Percentiles rank a stretch among this genome's conserved stretches.
Evolutionary conservation across 2,329 filamentous ascomycete species (phyloP).

Genomic region (Stagonosporopsis vannaccii): DNA sequence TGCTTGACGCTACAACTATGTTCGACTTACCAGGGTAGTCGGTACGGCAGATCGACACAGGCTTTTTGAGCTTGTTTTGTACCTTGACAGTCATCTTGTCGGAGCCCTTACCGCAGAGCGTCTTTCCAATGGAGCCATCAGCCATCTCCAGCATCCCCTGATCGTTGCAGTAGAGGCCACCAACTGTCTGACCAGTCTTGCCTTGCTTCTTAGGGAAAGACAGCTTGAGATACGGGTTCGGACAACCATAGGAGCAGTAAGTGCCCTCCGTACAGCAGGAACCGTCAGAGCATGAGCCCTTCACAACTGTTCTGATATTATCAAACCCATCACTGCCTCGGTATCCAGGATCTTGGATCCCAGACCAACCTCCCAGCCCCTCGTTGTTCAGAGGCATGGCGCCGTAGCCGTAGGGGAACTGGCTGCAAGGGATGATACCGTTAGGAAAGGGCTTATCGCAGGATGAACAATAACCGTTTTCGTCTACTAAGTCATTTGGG

Average conservation of each 20-base stretch:
- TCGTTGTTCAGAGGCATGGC: slow-evolving; percentile 75
- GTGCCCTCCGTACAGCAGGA: slow-evolving; percentile 65
- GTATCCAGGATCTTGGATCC: slow-evolving; percentile 68
- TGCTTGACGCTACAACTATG: too few species aligned
- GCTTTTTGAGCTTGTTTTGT: slow-evolving; percentile 72
- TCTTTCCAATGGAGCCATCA: slow-evolving; percentile 60
- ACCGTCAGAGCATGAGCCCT: slow-evolving; percentile 63
- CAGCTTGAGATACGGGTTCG: slow-evolving; percentile 87
- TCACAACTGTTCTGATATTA: slow-evolving; percentile 70
- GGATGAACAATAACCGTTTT: slow-evolving; percentile 53
- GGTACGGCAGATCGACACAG: slow-evolving; percentile 85
- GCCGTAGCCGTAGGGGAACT: slow-evolving; percentile 83
- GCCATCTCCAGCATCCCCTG: slow-evolving; percentile 80
- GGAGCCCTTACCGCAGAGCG: slow-evolving; percentile 77
- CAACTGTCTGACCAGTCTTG: slow-evolving; percentile 80
- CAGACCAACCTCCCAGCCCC: slow-evolving; percentile 76
- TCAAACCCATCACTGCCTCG: slow-evolving; percentile 52
- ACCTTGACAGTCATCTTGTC: slow-evolving; percentile 71
- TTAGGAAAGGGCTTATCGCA: slow-evolving; percentile 76
- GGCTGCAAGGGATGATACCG: slow-evolving; percentile 72
- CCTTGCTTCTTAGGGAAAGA: slow-evolving; percentile 89
- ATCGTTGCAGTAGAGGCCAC: slow-evolving; percentile 82
- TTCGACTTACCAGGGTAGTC: slow-evolving; percentile 81
- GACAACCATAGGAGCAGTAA: slow-evolving; percentile 94
- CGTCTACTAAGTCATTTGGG: slow-evolving; percentile 29